Evolutionary conservation across 148 eudicot genomes (phyloP).

Genomic region (Vaccinium vitisidaea): DNA sequence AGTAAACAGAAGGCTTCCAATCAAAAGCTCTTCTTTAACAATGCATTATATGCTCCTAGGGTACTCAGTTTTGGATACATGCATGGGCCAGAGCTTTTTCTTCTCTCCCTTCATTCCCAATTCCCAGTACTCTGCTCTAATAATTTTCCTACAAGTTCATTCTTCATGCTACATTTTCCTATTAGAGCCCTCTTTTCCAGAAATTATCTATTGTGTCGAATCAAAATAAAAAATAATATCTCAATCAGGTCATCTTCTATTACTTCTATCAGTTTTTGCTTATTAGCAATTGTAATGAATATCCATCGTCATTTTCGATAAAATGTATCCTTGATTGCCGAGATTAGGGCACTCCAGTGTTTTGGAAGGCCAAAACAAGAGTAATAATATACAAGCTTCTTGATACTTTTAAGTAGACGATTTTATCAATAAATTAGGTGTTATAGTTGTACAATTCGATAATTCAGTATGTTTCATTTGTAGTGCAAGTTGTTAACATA

Average conservation of each 20-base stretch:
- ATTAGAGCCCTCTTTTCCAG: background rate
- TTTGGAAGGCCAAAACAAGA: background rate
- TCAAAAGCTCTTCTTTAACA: background rate
- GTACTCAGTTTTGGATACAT: background rate
- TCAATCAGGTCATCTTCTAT: background rate
- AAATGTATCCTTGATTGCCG: background rate
- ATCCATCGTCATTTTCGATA: background rate
- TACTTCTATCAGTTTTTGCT: background rate
- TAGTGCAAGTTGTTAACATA: background rate
- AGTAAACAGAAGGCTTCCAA: background rate
- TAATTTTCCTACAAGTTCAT: no score
- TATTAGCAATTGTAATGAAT: background rate
- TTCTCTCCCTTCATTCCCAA: no score
- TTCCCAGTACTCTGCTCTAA: no score
- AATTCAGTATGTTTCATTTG: background rate
- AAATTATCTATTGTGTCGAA: background rate
- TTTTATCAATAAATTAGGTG: background rate
- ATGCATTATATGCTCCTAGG: background rate
- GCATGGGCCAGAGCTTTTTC: background rate
- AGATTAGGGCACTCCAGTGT: background rate
- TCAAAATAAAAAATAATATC: background rate
- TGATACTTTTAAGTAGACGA: background rate
- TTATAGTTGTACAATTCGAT: background rate
- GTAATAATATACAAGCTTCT: background rate
- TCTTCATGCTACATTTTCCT: background rate